Base-by-base conservation (phyloP, 1,284 basidiomycete species). In the Ustilago loliicola region DNA sequence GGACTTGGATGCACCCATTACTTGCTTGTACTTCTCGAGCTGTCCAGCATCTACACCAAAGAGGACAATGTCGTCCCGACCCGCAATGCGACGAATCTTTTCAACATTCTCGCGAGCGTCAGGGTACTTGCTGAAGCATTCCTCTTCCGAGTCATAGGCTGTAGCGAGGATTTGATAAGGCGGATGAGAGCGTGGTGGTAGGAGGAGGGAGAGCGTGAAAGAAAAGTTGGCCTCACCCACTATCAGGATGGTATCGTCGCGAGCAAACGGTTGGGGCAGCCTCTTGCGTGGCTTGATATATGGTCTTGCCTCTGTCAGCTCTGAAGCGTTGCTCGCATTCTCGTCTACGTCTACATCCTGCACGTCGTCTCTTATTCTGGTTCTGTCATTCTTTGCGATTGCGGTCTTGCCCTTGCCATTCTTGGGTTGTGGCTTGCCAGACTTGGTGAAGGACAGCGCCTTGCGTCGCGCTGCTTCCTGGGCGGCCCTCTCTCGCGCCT, bases 181-280 rank as follows among this genome's bases (percentile, higher is more conserved):
- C 0, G 92, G 90, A 63, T 87, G 85, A n/a, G 72, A 71, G 38
- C 87, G 83, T 0, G 83, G 83, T 15, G 75, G 58, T 10, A 87
- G 77, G 17, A 94, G 87, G 8, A 98, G 89, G 9, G 95, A 91
- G 25, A 90, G 90, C 0, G 95, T 89, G 83, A 95, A 99, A 1
- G 95, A 96, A 82, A 99, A 98, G 86, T 98, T 95, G 29, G 80
- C 83, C 88, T 98, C 96, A n/a, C 96, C 96, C 56, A 98, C 88
- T 40, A 98, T 90, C 17, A 98, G 89, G 53, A 98, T 92, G 48
- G 88, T 91, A 85, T 98, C 94, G 30, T 91, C 91, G 0, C 89
- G 81, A 4, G 86, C 87, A 87, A 96, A 95, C 0, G 95, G 94
- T n/a, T 93, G 84, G 1, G 84, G 86, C 8, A 67, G 30, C 5